Percentiles rank a stretch among this genome's conserved stretches.
phyloP scores from a whole-genome alignment of 768 basidiomycete genomes.

The Lentinula sp. region DNA sequence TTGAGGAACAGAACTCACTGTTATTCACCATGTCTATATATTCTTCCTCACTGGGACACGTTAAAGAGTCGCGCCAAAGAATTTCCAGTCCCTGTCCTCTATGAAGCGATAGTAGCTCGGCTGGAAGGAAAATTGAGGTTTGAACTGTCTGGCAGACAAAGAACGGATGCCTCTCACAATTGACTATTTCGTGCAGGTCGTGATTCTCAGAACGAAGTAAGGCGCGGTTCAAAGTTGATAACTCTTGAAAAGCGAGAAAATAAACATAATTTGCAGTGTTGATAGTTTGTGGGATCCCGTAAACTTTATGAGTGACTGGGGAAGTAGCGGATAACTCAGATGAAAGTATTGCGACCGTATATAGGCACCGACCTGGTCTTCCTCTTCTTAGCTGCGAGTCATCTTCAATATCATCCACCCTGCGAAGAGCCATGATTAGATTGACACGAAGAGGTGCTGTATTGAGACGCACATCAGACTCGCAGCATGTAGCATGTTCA shows the following conservation, averaged over 20 bases:
- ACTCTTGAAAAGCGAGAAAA: constrained; percentile 86
- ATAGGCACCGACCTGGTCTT: constrained; percentile 51
- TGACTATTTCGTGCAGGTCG: constrained; percentile 68
- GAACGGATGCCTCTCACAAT: constrained; percentile 36
- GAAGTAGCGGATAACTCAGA: background rate
- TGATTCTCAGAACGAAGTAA: constrained; percentile 20
- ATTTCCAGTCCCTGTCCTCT: constrained; percentile 94
- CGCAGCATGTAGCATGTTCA: constrained; percentile 93
- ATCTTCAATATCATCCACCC: constrained; percentile 94
- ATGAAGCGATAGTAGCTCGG: constrained; percentile 80
- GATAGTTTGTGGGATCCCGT: constrained; percentile 94
- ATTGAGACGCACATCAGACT: constrained; percentile 67
- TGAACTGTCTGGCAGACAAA: background rate
- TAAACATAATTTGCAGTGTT: constrained; percentile 97
- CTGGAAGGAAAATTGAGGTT: constrained; percentile 14
- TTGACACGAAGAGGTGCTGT: background rate
- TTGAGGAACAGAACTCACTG: constrained; percentile 44
- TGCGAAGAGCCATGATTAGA: constrained; percentile 22
- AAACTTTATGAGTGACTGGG: constrained; percentile 89
- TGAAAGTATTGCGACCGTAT: background rate
- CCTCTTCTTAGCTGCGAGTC: constrained; percentile 84
- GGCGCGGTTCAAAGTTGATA: constrained; percentile 48
- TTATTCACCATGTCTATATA: constrained; percentile 96
- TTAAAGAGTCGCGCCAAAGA: constrained; percentile 87
- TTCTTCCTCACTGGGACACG: constrained; percentile 91